Conservation (phyloP, 2,329 filamentous ascomycete species). For the Thelonectria blattea region DNA sequence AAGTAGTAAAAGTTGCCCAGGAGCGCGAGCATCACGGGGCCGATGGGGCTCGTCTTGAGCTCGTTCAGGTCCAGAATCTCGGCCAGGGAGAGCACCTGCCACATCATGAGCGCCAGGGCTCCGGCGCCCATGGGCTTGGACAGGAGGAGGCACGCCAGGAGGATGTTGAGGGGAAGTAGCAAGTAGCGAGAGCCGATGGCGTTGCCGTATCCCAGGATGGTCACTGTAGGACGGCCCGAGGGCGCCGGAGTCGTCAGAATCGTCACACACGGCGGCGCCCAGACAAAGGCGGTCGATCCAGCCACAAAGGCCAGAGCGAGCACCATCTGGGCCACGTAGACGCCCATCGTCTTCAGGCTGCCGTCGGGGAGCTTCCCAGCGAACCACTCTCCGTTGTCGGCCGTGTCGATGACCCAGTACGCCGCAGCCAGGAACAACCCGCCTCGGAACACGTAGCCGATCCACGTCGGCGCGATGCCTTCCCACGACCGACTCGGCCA, state of each 20-base stretch:
- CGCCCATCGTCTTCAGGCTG: conserved; percentile 73
- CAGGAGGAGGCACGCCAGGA: conserved; percentile 77
- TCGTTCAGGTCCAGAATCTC: conserved; percentile 67
- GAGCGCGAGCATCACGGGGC: conserved; percentile 83
- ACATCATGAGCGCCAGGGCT: conserved; percentile 79
- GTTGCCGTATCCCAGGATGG: conserved; percentile 90
- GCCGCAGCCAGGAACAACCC: conserved; percentile 77
- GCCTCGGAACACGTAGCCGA: conserved; percentile 77
- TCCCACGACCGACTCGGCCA: conserved; percentile 84
- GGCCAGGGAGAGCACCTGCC: conserved; percentile 84
- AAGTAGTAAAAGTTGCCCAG: conserved; percentile 95
- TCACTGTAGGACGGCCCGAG: conserved; percentile 63
- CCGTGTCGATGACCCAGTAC: conserved; percentile 90
- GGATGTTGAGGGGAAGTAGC: conserved; percentile 79
- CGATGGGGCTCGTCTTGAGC: conserved; percentile 73
- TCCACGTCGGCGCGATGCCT: conserved; percentile 83
- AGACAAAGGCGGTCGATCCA: conserved; percentile 83
- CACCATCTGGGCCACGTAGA: conserved; percentile 79
- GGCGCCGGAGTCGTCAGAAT: conserved; percentile 63
- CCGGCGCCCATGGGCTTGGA: conserved; percentile 95
- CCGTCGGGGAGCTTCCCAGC: conserved; percentile 58
- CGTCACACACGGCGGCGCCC: conserved; percentile 82
- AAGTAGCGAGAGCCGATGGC: conserved; percentile 91
- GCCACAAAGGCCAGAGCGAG: conserved; percentile 82
- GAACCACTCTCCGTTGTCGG: conserved; percentile 86